These are phyloP conservation scores for Periconia sp. DNA, from an alignment of 2,329 filamentous ascomycete genomes.

Conservation along the genomic window DNA sequence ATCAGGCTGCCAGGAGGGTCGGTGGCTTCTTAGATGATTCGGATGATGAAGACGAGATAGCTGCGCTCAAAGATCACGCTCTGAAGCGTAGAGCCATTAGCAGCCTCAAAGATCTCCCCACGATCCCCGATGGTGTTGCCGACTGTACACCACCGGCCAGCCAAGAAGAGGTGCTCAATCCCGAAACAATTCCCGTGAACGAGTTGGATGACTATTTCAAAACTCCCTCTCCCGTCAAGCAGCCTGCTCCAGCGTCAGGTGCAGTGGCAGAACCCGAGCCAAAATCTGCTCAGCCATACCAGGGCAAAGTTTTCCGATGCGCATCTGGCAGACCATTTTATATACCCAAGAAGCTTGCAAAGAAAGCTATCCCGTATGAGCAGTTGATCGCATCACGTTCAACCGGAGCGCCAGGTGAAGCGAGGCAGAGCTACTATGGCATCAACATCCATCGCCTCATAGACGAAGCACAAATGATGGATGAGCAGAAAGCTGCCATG, in stretches of 20 bases:
- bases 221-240: slow-evolving; percentile 32
- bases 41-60: slow-evolving; percentile 50
- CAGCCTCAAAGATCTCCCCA: slow-evolving; percentile 33
- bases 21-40: slow-evolving; percentile 49
- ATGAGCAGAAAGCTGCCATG: slow-evolving; percentile 48
- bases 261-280: too few species aligned
- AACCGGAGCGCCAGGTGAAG: slow-evolving; percentile 66
- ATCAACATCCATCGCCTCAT: slow-evolving; percentile 88
- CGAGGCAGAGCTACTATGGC: slow-evolving; percentile 83
- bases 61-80: slow-evolving; percentile 45
- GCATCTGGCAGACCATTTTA: slow-evolving; percentile 64
- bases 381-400: slow-evolving; percentile 72
- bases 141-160: slow-evolving; percentile 43
- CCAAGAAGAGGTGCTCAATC: slow-evolving; percentile 35
- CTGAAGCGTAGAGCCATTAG: slow-evolving; percentile 41
- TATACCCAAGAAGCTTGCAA: slow-evolving; percentile 61
- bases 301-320: slow-evolving; percentile 44
- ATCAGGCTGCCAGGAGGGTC: slow-evolving; percentile 41
- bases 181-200: slow-evolving; percentile 35
- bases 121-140: slow-evolving; percentile 26
- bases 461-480: slow-evolving; percentile 70
- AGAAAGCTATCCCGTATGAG: slow-evolving; percentile 64
- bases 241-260: slow-evolving; percentile 13
- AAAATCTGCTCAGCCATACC: slow-evolving; percentile 22
- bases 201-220: slow-evolving; percentile 38